Evolutionary conservation across 805 yeast genomes (phyloP).

Genomic region (Starmerella gropengiesseri): DNA sequence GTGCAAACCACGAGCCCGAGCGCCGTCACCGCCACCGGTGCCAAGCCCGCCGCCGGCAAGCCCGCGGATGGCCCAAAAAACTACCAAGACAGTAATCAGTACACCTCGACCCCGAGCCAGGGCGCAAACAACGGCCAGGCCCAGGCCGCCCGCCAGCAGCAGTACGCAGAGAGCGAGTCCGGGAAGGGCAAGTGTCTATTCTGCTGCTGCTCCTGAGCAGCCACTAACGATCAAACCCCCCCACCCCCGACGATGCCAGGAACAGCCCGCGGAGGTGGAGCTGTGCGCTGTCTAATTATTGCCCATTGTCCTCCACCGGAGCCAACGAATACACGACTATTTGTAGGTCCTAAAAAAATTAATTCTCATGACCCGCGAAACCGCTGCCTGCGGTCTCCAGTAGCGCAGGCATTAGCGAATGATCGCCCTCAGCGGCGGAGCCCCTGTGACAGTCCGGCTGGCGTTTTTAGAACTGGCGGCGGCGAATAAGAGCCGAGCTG

Average conservation of each 20-base stretch:
- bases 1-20: neutral
- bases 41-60: neutral
- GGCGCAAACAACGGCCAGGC: slow-evolving; percentile 3
- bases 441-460: no score
- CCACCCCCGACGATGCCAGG: neutral
- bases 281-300: no score
- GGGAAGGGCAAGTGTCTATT: slow-evolving; percentile 14
- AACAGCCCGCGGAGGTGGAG: no score
- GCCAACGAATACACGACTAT: no score
- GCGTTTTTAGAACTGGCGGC: no score
- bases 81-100: slow-evolving; percentile 22
- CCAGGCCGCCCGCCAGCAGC: slow-evolving; percentile 11
- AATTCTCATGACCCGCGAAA: no score
- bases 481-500: no score
- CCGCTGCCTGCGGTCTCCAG: no score
- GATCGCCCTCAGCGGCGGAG: no score
- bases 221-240: neutral
- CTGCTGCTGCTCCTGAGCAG: slow-evolving; percentile 12
- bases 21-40: neutral
- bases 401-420: no score
- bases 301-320: no score
- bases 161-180: slow-evolving; percentile 13
- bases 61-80: slow-evolving; percentile 12
- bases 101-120: slow-evolving; percentile 8
- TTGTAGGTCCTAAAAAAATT: no score